Percentiles rank a stretch among this genome's conserved stretches.
Conservation (phyloP, 2,329 filamentous ascomycete species). For the Venturia asperata region DNA sequence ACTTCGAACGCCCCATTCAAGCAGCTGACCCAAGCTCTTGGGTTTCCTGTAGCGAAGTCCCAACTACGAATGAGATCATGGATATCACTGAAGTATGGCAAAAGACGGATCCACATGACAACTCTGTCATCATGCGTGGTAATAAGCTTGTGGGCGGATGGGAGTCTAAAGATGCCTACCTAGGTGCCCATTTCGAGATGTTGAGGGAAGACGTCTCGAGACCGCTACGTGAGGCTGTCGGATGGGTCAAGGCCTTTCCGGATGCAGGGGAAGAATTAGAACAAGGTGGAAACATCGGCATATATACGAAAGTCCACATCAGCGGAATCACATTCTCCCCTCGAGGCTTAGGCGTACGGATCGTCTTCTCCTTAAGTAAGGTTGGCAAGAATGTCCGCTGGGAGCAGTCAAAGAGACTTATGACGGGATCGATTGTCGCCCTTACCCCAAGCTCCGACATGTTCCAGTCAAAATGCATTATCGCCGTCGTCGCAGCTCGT, state of each 20-base stretch:
- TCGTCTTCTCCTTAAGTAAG: conserved; percentile 32
- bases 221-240: conserved; percentile 60
- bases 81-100: conserved; percentile 22
- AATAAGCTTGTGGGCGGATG: conserved; percentile 46
- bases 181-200: conserved; percentile 67
- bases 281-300: conserved; percentile 28
- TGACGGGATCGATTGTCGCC: conserved; percentile 49
- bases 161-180: conserved; percentile 55
- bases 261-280: conserved; percentile 49
- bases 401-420: conserved; percentile 48
- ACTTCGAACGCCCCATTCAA: background rate
- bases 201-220: conserved; percentile 67
- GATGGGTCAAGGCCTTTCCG: conserved; percentile 47
- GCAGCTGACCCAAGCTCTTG: conserved; percentile 21
- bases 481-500: conserved; percentile 67
- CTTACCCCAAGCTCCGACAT: conserved; percentile 50
- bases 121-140: conserved; percentile 15
- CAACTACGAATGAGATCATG: conserved; percentile 48
- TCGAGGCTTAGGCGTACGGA: conserved; percentile 56
- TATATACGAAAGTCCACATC: conserved; percentile 48
- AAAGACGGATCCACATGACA: background rate
- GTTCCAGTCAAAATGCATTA: conserved; percentile 58
- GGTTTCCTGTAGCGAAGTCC: conserved; percentile 45
- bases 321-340: conserved; percentile 57
- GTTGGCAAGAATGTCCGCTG: conserved; percentile 20